Conservation (phyloP, 2,329 filamentous ascomycete genomes). For the Escovopsis sp. region DNA sequence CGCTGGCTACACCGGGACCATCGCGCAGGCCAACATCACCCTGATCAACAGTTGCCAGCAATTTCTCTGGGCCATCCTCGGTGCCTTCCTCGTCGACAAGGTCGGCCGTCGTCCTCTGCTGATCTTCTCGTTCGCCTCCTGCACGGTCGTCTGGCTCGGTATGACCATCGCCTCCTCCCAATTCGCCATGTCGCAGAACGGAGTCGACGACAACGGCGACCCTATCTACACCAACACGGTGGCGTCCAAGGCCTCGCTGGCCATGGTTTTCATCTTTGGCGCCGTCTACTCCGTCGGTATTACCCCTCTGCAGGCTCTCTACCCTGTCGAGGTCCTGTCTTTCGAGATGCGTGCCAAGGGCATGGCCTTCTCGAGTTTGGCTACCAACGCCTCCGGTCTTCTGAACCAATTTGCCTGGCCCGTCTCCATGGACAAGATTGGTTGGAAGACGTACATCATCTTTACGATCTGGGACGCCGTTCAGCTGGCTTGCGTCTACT, state of each 20-base stretch:
- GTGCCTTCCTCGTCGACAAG: constrained; percentile 34
- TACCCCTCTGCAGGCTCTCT: constrained; percentile 24
- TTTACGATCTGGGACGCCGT: constrained; percentile 28
- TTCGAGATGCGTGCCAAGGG: constrained; percentile 40
- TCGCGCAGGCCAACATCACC: constrained; percentile 31
- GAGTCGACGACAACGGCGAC: constrained; percentile 14
- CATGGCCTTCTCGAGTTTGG: constrained; percentile 32
- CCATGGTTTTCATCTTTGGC: constrained; percentile 40
- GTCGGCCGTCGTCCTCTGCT: constrained; percentile 39
- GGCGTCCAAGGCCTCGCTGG: constrained; percentile 31
- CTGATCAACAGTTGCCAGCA: constrained; percentile 37
- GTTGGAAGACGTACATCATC: constrained; percentile 38
- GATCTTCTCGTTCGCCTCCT: constrained; percentile 32
- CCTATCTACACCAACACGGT: constrained; percentile 17
- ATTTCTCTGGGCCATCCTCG: constrained; percentile 32
- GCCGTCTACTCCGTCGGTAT: constrained; percentile 33
- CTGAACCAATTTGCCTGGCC: constrained; percentile 31
- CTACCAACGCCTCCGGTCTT: constrained; percentile 28
- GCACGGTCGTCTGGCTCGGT: constrained; percentile 34
- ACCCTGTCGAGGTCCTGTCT: constrained; percentile 35
- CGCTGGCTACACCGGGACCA: constrained; percentile 28
- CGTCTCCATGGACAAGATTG: constrained; percentile 31
- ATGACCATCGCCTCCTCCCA: constrained; percentile 31
- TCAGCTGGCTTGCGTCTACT: constrained; percentile 10
- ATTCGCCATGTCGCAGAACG: constrained; percentile 18